These are phyloP conservation scores for Cyclostephanos tholiformis DNA, from an alignment of 108 stramenopile species.

Conservation along the genomic window DNA sequence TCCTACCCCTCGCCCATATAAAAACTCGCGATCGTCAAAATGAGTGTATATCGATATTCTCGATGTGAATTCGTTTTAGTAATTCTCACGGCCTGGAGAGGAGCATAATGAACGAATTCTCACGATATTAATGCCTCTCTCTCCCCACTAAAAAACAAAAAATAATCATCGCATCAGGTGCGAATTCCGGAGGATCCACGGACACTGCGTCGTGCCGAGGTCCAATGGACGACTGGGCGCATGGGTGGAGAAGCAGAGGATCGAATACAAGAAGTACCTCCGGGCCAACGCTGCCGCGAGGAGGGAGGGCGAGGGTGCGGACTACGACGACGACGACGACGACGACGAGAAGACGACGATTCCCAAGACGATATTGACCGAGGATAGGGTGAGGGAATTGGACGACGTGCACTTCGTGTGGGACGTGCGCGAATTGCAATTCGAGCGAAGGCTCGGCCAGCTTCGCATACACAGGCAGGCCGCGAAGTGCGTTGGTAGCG, in stretches of 20 bases:
- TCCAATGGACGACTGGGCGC: conserved; percentile 35
- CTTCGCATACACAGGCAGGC: conserved; percentile 26
- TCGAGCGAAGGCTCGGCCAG: conserved; percentile 28
- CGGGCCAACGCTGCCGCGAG: background rate
- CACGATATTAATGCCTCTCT: background rate
- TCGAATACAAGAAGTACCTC: conserved; percentile 40
- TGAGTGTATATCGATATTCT: too few relatives aligned
- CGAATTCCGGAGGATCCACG: conserved; percentile 21
- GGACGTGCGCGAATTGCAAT: conserved; percentile 44
- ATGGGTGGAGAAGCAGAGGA: conserved; percentile 44
- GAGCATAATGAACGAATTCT: too few relatives aligned
- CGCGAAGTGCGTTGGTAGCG: background rate
- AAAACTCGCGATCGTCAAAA: too few relatives aligned
- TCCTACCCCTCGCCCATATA: too few relatives aligned
- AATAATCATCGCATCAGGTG: too few relatives aligned
- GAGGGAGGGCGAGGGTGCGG: background rate
- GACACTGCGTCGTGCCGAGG: conserved; percentile 42
- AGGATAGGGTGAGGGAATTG: conserved; percentile 27
- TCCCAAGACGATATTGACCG: conserved; percentile 28
- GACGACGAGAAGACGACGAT: background rate
- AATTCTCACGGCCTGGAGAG: too few relatives aligned
- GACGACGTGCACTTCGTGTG: conserved; percentile 36
- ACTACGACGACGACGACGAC: background rate
- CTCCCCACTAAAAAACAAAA: background rate
- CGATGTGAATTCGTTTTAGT: too few relatives aligned